Percentiles rank a stretch among this genome's conserved stretches.
phyloP scores from a whole-genome alignment of 108 stramenopile species.

The Cyclotella baltica region DNA sequence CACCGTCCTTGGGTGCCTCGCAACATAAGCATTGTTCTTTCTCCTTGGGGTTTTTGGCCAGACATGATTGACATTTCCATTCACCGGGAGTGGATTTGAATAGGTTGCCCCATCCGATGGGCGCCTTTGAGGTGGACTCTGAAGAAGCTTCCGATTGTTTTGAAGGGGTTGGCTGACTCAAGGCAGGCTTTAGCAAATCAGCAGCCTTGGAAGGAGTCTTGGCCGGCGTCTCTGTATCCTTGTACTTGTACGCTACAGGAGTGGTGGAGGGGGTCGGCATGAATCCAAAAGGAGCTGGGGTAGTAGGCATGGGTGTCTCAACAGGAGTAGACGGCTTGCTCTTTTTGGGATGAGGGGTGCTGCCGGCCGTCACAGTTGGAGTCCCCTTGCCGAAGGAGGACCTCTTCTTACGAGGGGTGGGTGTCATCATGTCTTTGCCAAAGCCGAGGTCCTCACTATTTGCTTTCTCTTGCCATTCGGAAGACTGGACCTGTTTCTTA shows the following conservation, averaged over 20 bases:
- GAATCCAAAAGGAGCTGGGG: constrained; percentile 40
- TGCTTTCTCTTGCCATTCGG: constrained; percentile 3
- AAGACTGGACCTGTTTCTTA: not conserved
- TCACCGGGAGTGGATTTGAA: constrained; percentile 49
- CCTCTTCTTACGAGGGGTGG: constrained; percentile 5
- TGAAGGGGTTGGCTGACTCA: not conserved
- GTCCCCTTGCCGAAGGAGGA: not conserved
- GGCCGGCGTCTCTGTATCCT: not conserved
- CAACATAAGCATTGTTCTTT: constrained; percentile 44
- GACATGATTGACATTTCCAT: constrained; percentile 64
- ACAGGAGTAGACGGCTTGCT: constrained; percentile 12
- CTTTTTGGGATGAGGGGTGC: constrained; percentile 28
- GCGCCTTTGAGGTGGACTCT: not conserved
- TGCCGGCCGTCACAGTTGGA: no score
- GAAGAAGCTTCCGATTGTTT: not conserved
- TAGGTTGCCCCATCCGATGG: constrained; percentile 48
- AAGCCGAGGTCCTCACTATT: constrained; percentile 2
- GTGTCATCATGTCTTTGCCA: not conserved
- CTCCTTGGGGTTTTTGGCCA: constrained; percentile 31
- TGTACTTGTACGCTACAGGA: constrained; percentile 34
- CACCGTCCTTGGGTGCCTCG: constrained; percentile 45
- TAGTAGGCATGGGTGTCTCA: not conserved
- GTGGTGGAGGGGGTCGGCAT: constrained; percentile 36
- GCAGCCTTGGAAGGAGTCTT: constrained; percentile 4
- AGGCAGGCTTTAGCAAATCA: not conserved